Percentiles rank a stretch among this genome's conserved stretches.
Conservation (phyloP, 2,329 filamentous ascomycete genomes). For the Colletotrichum salicis region DNA sequence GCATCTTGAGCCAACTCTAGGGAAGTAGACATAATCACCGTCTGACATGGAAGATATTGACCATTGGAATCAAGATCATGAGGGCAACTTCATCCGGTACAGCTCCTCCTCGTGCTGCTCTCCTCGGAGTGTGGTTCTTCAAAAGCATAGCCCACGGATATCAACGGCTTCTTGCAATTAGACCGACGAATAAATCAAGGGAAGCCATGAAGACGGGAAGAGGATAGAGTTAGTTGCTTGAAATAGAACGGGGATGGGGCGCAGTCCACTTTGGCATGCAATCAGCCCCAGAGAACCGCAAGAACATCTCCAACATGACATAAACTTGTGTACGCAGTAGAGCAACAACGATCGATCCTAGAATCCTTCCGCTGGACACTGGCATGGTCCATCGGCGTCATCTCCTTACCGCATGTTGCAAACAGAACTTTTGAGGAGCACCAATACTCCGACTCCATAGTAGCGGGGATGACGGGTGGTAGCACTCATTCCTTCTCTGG, state of each 20-base stretch:
- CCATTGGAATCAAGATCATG: background rate
- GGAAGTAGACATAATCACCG: background rate
- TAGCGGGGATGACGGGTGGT: background rate
- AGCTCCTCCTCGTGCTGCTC: background rate
- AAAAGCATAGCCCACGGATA: background rate
- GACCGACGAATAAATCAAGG: background rate
- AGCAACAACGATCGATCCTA: constrained; percentile 6
- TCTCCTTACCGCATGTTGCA: background rate
- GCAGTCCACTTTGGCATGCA: constrained; percentile 26
- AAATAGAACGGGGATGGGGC: constrained; percentile 21
- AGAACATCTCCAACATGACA: background rate
- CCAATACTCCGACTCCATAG: background rate
- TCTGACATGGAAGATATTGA: background rate
- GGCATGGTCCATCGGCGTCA: background rate
- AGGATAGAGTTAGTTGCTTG: background rate
- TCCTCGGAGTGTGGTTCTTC: background rate
- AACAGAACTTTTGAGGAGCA: background rate
- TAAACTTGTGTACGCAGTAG: background rate
- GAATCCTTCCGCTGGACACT: constrained; percentile 37
- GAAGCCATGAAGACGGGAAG: background rate
- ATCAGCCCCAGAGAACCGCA: background rate
- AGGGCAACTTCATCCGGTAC: background rate
- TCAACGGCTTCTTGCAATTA: constrained; percentile 2
- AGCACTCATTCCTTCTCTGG: background rate
- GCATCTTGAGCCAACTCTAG: too few species aligned